Percentiles rank a stretch among this genome's conserved stretches.
Evolutionary conservation across 352 stramenopile species (phyloP).

Genomic region (Globisporangium recalcitrans): DNA sequence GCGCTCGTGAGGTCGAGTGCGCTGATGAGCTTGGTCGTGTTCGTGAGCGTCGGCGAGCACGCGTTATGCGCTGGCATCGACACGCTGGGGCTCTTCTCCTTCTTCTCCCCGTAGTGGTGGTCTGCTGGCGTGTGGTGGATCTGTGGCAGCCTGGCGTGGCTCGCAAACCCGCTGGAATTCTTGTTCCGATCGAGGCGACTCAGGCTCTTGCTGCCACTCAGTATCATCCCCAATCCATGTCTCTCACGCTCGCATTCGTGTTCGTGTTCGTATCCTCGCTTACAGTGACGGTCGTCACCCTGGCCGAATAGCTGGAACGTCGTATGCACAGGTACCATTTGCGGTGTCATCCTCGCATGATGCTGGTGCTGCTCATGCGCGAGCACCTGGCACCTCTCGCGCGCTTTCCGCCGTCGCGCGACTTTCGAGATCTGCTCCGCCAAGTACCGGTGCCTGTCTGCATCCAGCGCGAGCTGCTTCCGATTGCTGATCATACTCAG

Average conservation of each 20-base stretch:
- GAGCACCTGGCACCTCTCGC: slow-evolving; percentile 28
- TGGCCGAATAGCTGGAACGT: background rate
- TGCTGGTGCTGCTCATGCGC: background rate
- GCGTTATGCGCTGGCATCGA: background rate
- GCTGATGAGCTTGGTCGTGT: slow-evolving; percentile 39
- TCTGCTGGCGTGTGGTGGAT: background rate
- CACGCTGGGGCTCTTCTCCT: slow-evolving; percentile 4
- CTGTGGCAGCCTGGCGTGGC: background rate
- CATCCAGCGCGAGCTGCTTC: slow-evolving; percentile 45
- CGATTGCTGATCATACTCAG: slow-evolving; percentile 33
- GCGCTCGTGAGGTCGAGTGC: slow-evolving; percentile 26
- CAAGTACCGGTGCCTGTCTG: slow-evolving; percentile 40
- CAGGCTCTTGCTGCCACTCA: slow-evolving; percentile 10
- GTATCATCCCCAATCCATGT: background rate
- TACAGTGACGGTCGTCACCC: background rate
- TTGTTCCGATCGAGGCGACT: slow-evolving; percentile 7
- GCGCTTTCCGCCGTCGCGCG: slow-evolving; percentile 32
- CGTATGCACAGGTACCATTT: background rate
- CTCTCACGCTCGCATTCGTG: background rate
- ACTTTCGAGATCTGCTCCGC: slow-evolving; percentile 55
- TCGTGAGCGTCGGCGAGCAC: slow-evolving; percentile 31
- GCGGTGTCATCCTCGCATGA: background rate
- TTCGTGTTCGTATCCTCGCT: background rate
- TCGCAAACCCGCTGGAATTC: background rate
- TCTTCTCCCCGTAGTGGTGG: background rate